These are phyloP conservation scores for Phialocephala sp. DNA, from an alignment of 2,329 filamentous ascomycete genomes.

Conservation along the genomic window DNA sequence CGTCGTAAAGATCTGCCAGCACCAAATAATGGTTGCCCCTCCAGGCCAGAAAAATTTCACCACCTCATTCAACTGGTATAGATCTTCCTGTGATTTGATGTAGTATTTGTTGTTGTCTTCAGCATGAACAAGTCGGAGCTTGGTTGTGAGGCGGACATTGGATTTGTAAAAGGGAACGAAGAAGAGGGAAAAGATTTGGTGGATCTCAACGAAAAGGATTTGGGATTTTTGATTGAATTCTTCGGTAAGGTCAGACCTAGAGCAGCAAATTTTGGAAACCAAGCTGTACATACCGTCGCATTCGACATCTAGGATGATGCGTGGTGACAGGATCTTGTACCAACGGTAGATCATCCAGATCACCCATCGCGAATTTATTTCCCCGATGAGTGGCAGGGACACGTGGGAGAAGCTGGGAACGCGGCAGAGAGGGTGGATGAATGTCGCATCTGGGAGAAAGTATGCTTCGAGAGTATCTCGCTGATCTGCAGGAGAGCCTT, in stretches of 20 bases:
- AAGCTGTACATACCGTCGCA: slow-evolving; percentile 51
- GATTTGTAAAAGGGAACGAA: slow-evolving; percentile 76
- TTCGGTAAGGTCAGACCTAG: slow-evolving; percentile 40
- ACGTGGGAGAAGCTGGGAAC: slow-evolving; percentile 60
- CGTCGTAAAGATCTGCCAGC: slow-evolving; percentile 70
- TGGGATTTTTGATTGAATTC: slow-evolving; percentile 71
- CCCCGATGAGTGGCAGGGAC: slow-evolving; percentile 48
- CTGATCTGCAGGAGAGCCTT: slow-evolving; percentile 71
- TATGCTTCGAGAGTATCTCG: slow-evolving; percentile 69
- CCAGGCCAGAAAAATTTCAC: slow-evolving; percentile 73
- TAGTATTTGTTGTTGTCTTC: slow-evolving; percentile 61
- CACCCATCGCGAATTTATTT: slow-evolving; percentile 67
- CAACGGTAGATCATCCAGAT: slow-evolving; percentile 76
- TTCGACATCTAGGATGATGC: slow-evolving; percentile 71
- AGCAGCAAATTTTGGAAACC: background rate
- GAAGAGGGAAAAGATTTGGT: slow-evolving; percentile 79
- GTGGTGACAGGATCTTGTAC: slow-evolving; percentile 84
- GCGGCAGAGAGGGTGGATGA: slow-evolving; percentile 79
- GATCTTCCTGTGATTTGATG: slow-evolving; percentile 77
- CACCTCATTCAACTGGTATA: slow-evolving; percentile 80
- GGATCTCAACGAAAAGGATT: slow-evolving; percentile 75
- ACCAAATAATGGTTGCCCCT: slow-evolving; percentile 60
- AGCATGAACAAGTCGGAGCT: slow-evolving; percentile 64
- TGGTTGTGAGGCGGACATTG: slow-evolving; percentile 69
- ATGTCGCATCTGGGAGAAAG: slow-evolving; percentile 74